Base-by-base conservation (phyloP, 176 grass and related monocot species). In the Avena insularis region DNA sequence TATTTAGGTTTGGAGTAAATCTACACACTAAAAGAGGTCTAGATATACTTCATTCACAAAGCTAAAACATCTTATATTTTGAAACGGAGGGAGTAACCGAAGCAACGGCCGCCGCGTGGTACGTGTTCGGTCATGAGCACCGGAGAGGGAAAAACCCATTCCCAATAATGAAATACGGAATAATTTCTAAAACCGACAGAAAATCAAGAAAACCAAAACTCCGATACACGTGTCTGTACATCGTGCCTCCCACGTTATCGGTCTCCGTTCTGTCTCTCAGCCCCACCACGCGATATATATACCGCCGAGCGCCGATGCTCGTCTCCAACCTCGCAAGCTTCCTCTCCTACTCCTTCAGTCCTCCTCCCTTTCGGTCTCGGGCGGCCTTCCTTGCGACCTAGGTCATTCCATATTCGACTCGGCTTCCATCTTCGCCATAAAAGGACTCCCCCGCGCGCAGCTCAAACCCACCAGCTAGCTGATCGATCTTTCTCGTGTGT, bases 361-460 rank as follows among this genome's bases (percentile, higher is more conserved):
- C 19, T 54, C 0, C 31, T 48, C 23, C 31, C 75, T 81, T 75
- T 43, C 81, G 48, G 35, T 40, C 19, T 17, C 15, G 10, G 46
- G 8, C 57, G 7, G 38, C 16, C 43, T 91, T 60, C 75, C 81
- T 91, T 80, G 35, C 64, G 17, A 21, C 47, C 43, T 66, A 74
- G 80, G 75, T 35, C 73, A 51, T 21, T n/a, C 51, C 51, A 2
- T 49, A 59, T 50, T 81, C 46, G 15, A 11, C 3, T 71, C 68
- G 17, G 10, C 4, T 23, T 15, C 23, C 1, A 43, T 43, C 40
- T 0, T 66, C 27, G 13, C 35, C 57, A 2, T 11, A 4, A 13
- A 31, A 51, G 9, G 3, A 45, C 23, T 23, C 23, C 23, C 23
- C 23, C 23, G 23, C 23, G 23, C 23, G 23, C 23, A 23, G 23